These are phyloP conservation scores for Helicostylum pulchrum DNA, from an alignment of 192 early-diverging fungal genomes.

Conservation along the genomic window DNA sequence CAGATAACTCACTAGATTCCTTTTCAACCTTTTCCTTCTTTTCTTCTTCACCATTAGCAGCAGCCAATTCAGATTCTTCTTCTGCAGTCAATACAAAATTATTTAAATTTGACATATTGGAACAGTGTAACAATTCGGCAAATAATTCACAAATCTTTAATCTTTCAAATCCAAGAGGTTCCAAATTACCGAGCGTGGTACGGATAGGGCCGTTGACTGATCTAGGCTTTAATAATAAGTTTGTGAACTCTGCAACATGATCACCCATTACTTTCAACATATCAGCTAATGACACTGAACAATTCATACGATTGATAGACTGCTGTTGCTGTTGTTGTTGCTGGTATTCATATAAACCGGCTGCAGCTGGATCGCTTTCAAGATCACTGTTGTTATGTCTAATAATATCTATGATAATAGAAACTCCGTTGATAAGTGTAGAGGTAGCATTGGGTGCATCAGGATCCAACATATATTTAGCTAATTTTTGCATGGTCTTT, in stretches of 20 bases:
- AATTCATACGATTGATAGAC: neutral
- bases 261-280: constrained; percentile 83
- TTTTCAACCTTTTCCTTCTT: neutral
- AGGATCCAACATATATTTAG: constrained; percentile 83
- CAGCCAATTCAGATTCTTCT: constrained; percentile 14
- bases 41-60: neutral
- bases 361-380: constrained; percentile 29
- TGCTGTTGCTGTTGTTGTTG: neutral
- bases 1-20: constrained; percentile 41
- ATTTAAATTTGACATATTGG: constrained; percentile 80
- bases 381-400: constrained; percentile 78
- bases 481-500: constrained; percentile 71
- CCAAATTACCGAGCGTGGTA: constrained; percentile 76
- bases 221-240: constrained; percentile 70
- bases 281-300: constrained; percentile 66
- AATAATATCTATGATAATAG: constrained; percentile 97
- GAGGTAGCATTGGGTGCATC: constrained; percentile 78
- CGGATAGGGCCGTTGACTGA: constrained; percentile 63
- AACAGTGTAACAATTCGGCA: constrained; percentile 94
- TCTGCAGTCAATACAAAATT: constrained; percentile 16
- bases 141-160: constrained; percentile 96
- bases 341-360: constrained; percentile 22
- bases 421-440: constrained; percentile 89
- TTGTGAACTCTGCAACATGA: constrained; percentile 73
- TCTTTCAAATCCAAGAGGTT: constrained; percentile 90